A percentile compares a stretch with the other conserved stretches of the same genome.
Evolutionary conservation across 2,329 filamentous ascomycete species (phyloP).

Genomic region (Fusarium nematophilum): DNA sequence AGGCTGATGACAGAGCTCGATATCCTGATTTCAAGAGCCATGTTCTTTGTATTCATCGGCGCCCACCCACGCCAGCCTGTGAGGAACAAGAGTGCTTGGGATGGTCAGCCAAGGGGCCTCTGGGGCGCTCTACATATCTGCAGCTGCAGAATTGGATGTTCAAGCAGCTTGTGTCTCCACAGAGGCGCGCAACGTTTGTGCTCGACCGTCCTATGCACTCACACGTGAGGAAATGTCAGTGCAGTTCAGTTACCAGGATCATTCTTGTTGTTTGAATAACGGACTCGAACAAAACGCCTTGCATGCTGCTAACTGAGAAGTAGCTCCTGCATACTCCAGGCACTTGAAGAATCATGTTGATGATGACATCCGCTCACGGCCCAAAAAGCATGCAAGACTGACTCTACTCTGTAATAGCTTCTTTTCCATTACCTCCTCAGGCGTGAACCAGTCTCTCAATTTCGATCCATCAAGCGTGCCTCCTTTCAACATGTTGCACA

Average conservation of each 20-base stretch:
- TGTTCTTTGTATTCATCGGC: too few species aligned
- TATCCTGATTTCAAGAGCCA: too few species aligned
- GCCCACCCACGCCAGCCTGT: too few species aligned
- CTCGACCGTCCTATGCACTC: conserved; percentile 1
- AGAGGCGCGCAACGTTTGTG: background rate
- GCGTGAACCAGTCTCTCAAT: conserved; percentile 6
- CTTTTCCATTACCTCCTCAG: background rate
- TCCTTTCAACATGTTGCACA: conserved; percentile 16
- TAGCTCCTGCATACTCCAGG: conserved; percentile 1
- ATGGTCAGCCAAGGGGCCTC: background rate
- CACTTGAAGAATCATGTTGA: background rate
- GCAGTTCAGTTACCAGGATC: conserved; percentile 25
- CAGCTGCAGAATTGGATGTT: too few species aligned
- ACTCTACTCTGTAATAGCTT: background rate
- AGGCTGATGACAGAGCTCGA: too few species aligned
- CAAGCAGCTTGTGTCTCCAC: conserved; percentile 6
- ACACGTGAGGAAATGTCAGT: conserved; percentile 27
- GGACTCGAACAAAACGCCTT: too few species aligned
- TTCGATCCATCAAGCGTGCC: conserved; percentile 20
- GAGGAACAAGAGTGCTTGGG: background rate
- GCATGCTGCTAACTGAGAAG: too few species aligned
- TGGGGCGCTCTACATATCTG: too few species aligned
- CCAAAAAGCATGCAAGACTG: background rate
- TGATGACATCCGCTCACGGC: background rate
- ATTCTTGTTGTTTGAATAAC: conserved; percentile 17